Conservation (phyloP, 1,139 yeast genomes). For the Blastobotrys proliferans region DNA sequence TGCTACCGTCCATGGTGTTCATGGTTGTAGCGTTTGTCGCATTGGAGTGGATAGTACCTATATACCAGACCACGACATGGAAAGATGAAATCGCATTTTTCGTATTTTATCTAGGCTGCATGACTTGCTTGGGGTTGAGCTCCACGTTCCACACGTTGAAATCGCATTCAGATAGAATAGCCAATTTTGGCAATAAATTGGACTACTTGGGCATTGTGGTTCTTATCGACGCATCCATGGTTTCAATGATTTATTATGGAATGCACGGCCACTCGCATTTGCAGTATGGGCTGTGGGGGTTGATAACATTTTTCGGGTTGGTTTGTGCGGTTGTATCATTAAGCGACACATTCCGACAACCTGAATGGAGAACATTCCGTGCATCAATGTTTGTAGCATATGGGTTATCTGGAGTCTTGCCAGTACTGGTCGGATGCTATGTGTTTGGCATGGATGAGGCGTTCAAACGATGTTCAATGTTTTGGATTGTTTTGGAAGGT, state of each 20-base stretch:
- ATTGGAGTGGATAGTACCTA: slow-evolving; percentile 29
- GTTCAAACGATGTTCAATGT: slow-evolving; percentile 48
- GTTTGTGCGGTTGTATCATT: slow-evolving; percentile 64
- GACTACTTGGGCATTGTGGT: slow-evolving; percentile 86
- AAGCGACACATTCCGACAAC: slow-evolving; percentile 59
- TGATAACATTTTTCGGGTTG: slow-evolving; percentile 55
- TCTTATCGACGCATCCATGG: slow-evolving; percentile 68
- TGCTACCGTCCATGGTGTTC: slow-evolving; percentile 57
- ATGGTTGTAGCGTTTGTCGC: slow-evolving; percentile 19
- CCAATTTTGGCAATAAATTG: slow-evolving; percentile 67
- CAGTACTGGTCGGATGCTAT: slow-evolving; percentile 51
- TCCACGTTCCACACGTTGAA: slow-evolving; percentile 75
- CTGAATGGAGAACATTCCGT: slow-evolving; percentile 70
- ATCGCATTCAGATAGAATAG: slow-evolving; percentile 62
- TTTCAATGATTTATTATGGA: slow-evolving; percentile 67
- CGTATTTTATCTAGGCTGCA: slow-evolving; percentile 49
- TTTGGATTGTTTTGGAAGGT: slow-evolving; percentile 68
- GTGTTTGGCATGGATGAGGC: slow-evolving; percentile 48
- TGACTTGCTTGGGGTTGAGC: slow-evolving; percentile 63
- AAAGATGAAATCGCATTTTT: slow-evolving; percentile 44
- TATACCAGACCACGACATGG: slow-evolving; percentile 43
- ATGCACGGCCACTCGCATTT: slow-evolving; percentile 31
- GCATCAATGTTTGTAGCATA: slow-evolving; percentile 76
- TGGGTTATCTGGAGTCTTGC: slow-evolving; percentile 76
- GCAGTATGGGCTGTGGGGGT: slow-evolving; percentile 43